Evolutionary conservation across 805 yeast species (phyloP), one percentile per base, ranked within the genome.

Genomic region (Metschnikowia peoriensis): DNA sequence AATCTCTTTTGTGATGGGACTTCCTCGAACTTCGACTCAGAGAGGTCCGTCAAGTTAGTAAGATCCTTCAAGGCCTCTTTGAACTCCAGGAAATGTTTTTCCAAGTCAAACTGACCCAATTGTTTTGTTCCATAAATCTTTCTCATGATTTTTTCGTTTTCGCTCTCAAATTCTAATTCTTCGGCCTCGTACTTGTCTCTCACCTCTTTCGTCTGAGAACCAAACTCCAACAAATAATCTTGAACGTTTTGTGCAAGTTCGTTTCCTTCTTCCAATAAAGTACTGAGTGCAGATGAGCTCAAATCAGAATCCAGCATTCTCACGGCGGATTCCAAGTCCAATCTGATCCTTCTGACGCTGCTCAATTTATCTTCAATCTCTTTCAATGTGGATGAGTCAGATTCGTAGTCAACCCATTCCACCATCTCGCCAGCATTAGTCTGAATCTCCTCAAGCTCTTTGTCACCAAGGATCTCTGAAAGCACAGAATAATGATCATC

Each of bases 341-440:
- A 38, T 52, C 59, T 63, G 43, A 62, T 59, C 2, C 51, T 55
- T 0, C 52, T 37, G 6, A 73, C 46, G 28, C 57, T 59, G n/a
- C 55, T 49, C 17, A 62, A 47, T 55, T 69, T 73, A 9, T 51
- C 61, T 42, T 61, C 49, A 11, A 73, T 54, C 6, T 67, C 71
- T 4, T 63, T 62, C 17, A 64, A 14, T 3, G 67, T 56, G 1
- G 88, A 79, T 22, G 70, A 73, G 49, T 80, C 87, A 38, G 89
- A 77, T 15, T 83, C 90, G 60, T 80, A 82, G 46, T 89, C 96
- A 38, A 90, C 71, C 96, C 96, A 89, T 53, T 86, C 93, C 44
- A 88, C 69, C 28, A 75, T 69, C 10, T 81, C 83, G 14, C 72
- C 51, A 5, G 86, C 80, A 6, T 71, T 55, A 0, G 48, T 37